Evolutionary conservation across 768 basidiomycete species (phyloP).

Genomic region (Phanerochaete carnosa): DNA sequence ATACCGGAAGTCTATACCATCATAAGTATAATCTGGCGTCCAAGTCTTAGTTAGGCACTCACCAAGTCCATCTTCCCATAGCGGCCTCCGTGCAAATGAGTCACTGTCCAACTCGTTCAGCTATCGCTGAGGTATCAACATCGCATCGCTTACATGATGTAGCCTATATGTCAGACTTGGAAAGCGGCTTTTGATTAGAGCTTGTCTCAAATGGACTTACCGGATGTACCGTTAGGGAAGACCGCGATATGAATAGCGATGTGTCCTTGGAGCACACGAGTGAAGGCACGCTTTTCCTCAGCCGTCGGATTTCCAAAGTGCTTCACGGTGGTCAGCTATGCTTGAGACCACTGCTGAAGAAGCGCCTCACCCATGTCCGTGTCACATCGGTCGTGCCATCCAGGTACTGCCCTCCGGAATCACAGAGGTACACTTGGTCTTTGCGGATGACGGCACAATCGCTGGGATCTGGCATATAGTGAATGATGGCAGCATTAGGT

Average conservation of each 20-base stretch:
- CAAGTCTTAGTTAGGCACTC: conserved; percentile 13
- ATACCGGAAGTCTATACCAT: conserved; percentile 53
- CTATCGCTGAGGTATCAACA: neutral
- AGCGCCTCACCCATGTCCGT: conserved; percentile 67
- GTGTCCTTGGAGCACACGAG: conserved; percentile 88
- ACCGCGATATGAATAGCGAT: conserved; percentile 84
- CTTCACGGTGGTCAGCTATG: conserved; percentile 30
- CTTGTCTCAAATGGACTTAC: conserved; percentile 30
- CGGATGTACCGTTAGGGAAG: conserved; percentile 80
- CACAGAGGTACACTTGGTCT: conserved; percentile 80
- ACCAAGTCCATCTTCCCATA: conserved; percentile 91
- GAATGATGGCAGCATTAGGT: conserved; percentile 92
- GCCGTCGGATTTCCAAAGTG: conserved; percentile 86
- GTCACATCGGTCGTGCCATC: conserved; percentile 98
- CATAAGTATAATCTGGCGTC: neutral
- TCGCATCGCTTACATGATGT: conserved; percentile 42
- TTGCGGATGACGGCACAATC: conserved; percentile 73
- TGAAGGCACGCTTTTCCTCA: conserved; percentile 86
- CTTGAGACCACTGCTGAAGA: too few relatives aligned
- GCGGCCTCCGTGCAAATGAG: conserved; percentile 68
- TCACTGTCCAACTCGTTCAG: conserved; percentile 46
- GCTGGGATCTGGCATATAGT: conserved; percentile 78
- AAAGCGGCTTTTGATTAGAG: neutral
- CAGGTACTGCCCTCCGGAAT: conserved; percentile 88
- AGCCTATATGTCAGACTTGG: conserved; percentile 35